Evolutionary conservation across 2,329 filamentous ascomycete genomes (phyloP).

Genomic region (Talaromyces sp.): DNA sequence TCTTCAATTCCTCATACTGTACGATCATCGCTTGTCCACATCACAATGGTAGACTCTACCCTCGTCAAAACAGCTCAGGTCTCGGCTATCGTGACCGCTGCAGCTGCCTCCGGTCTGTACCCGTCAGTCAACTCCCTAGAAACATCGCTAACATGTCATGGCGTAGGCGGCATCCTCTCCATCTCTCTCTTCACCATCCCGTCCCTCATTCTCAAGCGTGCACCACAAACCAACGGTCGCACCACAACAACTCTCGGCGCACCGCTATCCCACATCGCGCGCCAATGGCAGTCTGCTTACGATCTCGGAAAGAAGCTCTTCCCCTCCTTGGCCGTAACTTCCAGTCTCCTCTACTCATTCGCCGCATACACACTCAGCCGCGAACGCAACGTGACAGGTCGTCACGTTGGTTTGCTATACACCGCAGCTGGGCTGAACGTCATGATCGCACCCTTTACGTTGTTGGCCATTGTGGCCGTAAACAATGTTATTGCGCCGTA

Average conservation of each 20-base stretch:
- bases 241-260: slow-evolving; percentile 16
- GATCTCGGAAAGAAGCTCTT: slow-evolving; percentile 54
- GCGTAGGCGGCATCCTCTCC: slow-evolving; percentile 29
- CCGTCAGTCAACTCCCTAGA: neutral
- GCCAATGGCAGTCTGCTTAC: slow-evolving; percentile 31
- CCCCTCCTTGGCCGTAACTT: slow-evolving; percentile 51
- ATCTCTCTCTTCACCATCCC: slow-evolving; percentile 27
- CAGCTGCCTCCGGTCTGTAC: slow-evolving; percentile 17
- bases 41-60: slow-evolving; percentile 16
- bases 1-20: neutral
- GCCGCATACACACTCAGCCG: slow-evolving; percentile 28
- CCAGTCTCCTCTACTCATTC: slow-evolving; percentile 50
- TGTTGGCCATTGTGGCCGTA: slow-evolving; percentile 27
- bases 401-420: slow-evolving; percentile 22
- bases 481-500: slow-evolving; percentile 28
- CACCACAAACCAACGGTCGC: neutral
- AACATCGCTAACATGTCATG: neutral
- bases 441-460: slow-evolving; percentile 34
- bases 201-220: slow-evolving; percentile 24
- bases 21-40: neutral
- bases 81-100: slow-evolving; percentile 15
- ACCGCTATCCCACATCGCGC: slow-evolving; percentile 25
- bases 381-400: neutral
- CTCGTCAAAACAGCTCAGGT: slow-evolving; percentile 15
- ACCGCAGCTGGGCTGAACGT: slow-evolving; percentile 29